phyloP scores from a whole-genome alignment of 495 filamentous ascomycete genomes.

The Penicillium crystallinum region DNA sequence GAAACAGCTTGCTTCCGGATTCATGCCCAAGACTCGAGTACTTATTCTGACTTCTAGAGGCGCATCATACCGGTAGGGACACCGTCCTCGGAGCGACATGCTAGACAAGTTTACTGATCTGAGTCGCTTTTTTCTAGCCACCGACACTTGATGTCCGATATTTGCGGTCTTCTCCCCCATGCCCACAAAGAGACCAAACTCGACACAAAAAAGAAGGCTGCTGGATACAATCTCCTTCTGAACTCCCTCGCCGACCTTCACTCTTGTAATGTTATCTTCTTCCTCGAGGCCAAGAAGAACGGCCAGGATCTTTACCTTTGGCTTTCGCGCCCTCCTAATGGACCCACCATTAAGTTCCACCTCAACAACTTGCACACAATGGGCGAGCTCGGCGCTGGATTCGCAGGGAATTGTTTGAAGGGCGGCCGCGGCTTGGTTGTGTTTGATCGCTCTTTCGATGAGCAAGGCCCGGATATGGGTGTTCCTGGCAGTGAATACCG shows the following conservation, averaged over 20 bases:
- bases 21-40: slow-evolving; percentile 61
- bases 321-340: slow-evolving; percentile 92
- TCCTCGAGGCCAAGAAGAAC: slow-evolving; percentile 88
- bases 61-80: slow-evolving; percentile 75
- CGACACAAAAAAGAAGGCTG: slow-evolving; percentile 82
- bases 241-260: slow-evolving; percentile 97
- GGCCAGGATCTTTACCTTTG: slow-evolving; percentile 91
- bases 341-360: slow-evolving; percentile 77
- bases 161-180: slow-evolving; percentile 85
- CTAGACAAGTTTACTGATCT: slow-evolving; percentile 4
- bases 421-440: slow-evolving; percentile 91
- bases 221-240: slow-evolving; percentile 69
- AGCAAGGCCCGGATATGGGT: slow-evolving; percentile 47
- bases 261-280: slow-evolving; percentile 97
- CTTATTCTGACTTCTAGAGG: slow-evolving; percentile 86
- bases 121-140: slow-evolving; percentile 51
- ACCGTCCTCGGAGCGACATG: background rate
- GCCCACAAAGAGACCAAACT: slow-evolving; percentile 92
- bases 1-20: slow-evolving; percentile 38
- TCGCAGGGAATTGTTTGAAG: slow-evolving; percentile 94
- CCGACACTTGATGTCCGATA: slow-evolving; percentile 86
- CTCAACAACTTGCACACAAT: slow-evolving; percentile 76
- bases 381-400: slow-evolving; percentile 78
- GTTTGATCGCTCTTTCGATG: slow-evolving; percentile 83
- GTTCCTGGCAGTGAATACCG: slow-evolving; percentile 41